These are phyloP conservation scores for Apiotrichum akiyoshidainum DNA, from an alignment of 1,284 basidiomycete species.

Conservation along the genomic window DNA sequence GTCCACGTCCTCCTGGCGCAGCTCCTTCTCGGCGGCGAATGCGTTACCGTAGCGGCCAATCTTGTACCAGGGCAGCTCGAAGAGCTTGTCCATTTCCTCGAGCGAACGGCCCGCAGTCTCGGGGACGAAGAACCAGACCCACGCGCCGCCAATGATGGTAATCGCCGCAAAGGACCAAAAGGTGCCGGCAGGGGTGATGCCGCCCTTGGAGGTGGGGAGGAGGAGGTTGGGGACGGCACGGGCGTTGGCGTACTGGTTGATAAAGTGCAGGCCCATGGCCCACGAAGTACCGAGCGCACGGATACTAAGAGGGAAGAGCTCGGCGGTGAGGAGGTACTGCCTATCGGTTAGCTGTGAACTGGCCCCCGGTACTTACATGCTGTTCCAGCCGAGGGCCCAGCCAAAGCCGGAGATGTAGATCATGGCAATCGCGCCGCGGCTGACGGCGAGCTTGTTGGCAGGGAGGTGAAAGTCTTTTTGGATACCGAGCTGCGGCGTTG, in stretches of 20 bases:
- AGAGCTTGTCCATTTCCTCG: constrained; percentile 24
- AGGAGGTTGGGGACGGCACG: constrained; percentile 17
- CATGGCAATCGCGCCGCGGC: constrained; percentile 11
- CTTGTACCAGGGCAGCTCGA: constrained; percentile 18
- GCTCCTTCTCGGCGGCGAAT: constrained; percentile 5
- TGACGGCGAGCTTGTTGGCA: background rate
- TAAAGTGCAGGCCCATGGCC: constrained; percentile 12
- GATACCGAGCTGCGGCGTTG: constrained; percentile 5
- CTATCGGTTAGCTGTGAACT: background rate
- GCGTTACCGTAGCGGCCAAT: constrained; percentile 14
- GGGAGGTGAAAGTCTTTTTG: constrained; percentile 7
- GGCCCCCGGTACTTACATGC: no score
- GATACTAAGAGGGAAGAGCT: constrained; percentile 16
- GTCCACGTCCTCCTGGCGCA: no score
- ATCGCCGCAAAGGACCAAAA: constrained; percentile 33
- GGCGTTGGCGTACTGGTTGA: constrained; percentile 14
- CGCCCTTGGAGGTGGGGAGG: constrained; percentile 1
- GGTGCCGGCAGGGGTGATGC: constrained; percentile 22
- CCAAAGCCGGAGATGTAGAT: constrained; percentile 17
- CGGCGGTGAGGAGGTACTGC: constrained; percentile 16
- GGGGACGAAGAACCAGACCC: constrained; percentile 30
- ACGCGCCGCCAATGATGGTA: constrained; percentile 21
- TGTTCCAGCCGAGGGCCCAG: constrained; percentile 9
- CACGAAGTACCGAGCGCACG: constrained; percentile 8
- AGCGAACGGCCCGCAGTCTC: constrained; percentile 27